Base-by-base conservation (phyloP, 352 stramenopile species). In the Phytophthora constricta region DNA sequence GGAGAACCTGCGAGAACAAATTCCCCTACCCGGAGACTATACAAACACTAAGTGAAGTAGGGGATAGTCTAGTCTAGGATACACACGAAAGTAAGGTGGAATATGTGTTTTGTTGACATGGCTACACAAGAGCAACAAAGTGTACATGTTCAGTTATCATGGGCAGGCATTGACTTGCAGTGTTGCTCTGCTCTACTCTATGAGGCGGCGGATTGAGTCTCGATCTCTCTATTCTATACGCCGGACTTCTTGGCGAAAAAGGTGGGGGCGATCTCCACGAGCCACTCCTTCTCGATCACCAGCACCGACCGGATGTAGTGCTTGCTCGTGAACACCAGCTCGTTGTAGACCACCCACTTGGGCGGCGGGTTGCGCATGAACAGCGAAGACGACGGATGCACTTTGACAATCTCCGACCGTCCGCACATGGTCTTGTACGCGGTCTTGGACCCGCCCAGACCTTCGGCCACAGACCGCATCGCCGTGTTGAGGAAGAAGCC, bases 291-390 rank as follows among this genome's bases (percentile, higher is more conserved):
- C 56, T 97, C 89, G 54, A 97, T 94, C 22, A 94, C 75, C 25
- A 96, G 65, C 9, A 97, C 86, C 4, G 85, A 91, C 9, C 90
- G 87, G 62, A 97, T 93, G 74, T 97, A 97, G 67, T 97, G 89
- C 58, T 96, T 96, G 69, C 87, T 96, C 23, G 91, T 97, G 64
- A 94, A 94, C 58, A 97, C 89, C 39, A 97, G 76, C 65, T 97
- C 91, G 61, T 97, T 95, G 74, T 93, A 96, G 16, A 96, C 77
- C 47, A 96, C 80, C 74, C 78, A 96, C 58, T 96, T 91, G 1
- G 87, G 87, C 34, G 87, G 80, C 17, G 90, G 89, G 57, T 97
- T 96, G 46, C 88, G 88, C 87, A 92, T 93, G 62, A 96, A 96
- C 25, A 97, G 65, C 34, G 85, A 92, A 37, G 89, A 97, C 34